Base-by-base conservation (phyloP, 1,284 basidiomycete genomes). In the Cryptococcus floricola region DNA sequence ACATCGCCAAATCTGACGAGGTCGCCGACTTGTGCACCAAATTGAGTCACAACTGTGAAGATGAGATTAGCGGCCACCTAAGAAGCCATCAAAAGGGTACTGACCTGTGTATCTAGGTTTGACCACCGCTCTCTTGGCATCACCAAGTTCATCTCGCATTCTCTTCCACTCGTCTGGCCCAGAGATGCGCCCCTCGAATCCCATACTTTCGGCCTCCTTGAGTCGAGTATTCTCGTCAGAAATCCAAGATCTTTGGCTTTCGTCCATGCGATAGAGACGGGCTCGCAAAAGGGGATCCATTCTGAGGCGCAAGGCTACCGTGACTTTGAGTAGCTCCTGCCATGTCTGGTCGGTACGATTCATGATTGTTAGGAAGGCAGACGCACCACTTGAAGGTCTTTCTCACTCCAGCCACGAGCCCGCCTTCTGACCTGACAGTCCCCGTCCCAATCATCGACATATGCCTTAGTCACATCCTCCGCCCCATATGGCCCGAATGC, bases 131-230 rank as follows among this genome's bases (percentile, higher is more conserved):
- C 38, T 14, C 4, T 28, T 28, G 16, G 34, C 41, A 13, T 54
- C 34, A 0, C 77, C 77, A 37, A 70, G 59, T 59, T 80, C 79
- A n/a, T 72, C 70, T 28, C 79, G 57, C 48, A 56, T 62, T 39
- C 66, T 67, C 47, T 74, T 69, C 79, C 79, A 80, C 27, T 79
- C 79, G n/a, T 65, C 65, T 1, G 77, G 71, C 13, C 79, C 79
- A 43, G 76, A 78, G 37, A 68, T 58, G 12, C 79, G 56, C 4
- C 75, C 75, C 2, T 66, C 61, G 48, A 76, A 63, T 4, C 71
- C 65, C 16, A 59, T 60, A 5, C 31, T 31, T 38, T 69, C 65
- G 4, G 70, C 73, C 48, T 70, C 67, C 7, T 39, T 56, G 23
- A 66, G 46, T 48, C 73, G 58, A 16, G 56, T 46, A 31, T 49